Conservation (phyloP, 352 stramenopile species). For the Pythium volutum region DNA sequence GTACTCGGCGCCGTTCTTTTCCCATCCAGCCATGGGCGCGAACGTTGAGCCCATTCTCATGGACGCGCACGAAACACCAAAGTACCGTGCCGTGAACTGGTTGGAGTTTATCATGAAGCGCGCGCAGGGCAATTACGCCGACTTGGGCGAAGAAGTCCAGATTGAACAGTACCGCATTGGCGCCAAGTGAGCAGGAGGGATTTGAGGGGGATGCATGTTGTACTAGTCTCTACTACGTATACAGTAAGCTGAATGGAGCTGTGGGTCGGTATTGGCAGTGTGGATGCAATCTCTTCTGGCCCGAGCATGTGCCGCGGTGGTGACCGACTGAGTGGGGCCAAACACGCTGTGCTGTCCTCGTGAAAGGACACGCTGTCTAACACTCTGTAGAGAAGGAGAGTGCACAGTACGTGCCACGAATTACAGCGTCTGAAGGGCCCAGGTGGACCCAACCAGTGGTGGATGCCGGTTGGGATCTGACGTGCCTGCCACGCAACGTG, state of each 20-base stretch:
- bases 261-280: too few relatives aligned
- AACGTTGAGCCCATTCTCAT: conserved; percentile 57
- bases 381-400: too few relatives aligned
- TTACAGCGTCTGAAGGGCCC: too few relatives aligned
- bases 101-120: conserved; percentile 82
- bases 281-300: too few relatives aligned
- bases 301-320: too few relatives aligned
- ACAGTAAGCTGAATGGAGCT: not conserved
- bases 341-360: too few relatives aligned
- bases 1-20: conserved; percentile 62
- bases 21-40: conserved; percentile 48
- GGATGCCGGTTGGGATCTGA: too few relatives aligned
- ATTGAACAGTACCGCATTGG: conserved; percentile 64
- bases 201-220: not conserved
- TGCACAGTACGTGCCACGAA: too few relatives aligned
- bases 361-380: too few relatives aligned
- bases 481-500: too few relatives aligned
- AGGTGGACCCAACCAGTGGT: too few relatives aligned
- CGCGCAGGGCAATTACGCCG: conserved; percentile 88
- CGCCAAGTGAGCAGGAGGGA: not conserved
- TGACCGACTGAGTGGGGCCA: too few relatives aligned
- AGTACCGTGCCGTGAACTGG: conserved; percentile 84
- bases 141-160: conserved; percentile 90
- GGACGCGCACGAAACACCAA: conserved; percentile 31
- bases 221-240: not conserved